phyloP scores from a whole-genome alignment of 768 basidiomycete genomes.

The Tricholoma saponaceum region DNA sequence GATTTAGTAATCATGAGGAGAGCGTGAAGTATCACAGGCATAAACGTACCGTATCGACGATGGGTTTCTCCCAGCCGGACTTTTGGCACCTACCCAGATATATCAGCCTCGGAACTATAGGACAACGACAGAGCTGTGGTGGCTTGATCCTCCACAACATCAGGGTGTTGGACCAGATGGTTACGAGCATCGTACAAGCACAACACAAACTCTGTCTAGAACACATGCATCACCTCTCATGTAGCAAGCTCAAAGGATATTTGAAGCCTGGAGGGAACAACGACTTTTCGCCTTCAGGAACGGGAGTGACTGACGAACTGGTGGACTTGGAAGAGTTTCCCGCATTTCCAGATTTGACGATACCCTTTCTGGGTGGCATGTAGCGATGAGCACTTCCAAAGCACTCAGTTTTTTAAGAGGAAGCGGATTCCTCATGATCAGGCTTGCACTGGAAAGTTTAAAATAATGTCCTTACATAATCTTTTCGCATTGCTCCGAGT shows the following conservation, averaged over 20 bases:
- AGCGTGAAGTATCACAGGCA: conserved; percentile 4
- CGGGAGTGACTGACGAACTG: conserved; percentile 20
- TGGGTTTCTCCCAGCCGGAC: conserved; percentile 82
- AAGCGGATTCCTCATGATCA: too few species aligned
- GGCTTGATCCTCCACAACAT: background rate
- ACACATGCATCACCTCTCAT: conserved; percentile 56
- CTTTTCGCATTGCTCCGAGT: conserved; percentile 5
- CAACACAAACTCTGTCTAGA: background rate
- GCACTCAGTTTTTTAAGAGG: too few species aligned
- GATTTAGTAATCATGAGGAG: conserved; percentile 8
- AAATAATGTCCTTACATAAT: conserved; percentile 1
- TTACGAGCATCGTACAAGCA: background rate
- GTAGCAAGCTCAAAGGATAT: conserved; percentile 71
- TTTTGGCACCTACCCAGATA: conserved; percentile 70
- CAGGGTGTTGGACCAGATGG: background rate
- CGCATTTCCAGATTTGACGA: conserved; percentile 87
- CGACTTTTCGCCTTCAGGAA: conserved; percentile 41
- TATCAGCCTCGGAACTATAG: background rate
- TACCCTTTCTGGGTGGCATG: conserved; percentile 71
- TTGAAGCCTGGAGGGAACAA: conserved; percentile 86
- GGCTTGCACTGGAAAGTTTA: too few species aligned
- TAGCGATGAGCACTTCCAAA: too few species aligned
- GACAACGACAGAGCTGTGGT: background rate
- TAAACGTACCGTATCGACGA: conserved; percentile 64
- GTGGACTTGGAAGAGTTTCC: conserved; percentile 72